phyloP scores from a whole-genome alignment of 192 early-diverging fungal species.

The Coemansia sp. region DNA sequence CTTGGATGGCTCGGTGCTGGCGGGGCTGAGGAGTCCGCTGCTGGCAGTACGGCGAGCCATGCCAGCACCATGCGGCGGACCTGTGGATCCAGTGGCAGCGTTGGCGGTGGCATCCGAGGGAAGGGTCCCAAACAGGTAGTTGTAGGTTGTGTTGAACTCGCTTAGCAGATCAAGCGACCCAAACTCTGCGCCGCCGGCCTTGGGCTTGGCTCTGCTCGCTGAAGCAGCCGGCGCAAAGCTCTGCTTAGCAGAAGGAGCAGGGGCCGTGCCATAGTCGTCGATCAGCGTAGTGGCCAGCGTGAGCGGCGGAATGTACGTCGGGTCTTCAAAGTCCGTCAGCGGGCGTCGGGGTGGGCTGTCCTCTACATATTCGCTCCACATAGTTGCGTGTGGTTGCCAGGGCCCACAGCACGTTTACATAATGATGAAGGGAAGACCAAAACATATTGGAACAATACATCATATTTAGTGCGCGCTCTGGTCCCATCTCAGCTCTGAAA shows the following conservation, averaged over 20 bases:
- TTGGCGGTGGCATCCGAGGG: conserved; percentile 9
- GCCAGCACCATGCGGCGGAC: too few species aligned
- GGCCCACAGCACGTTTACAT: too few species aligned
- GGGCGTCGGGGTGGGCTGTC: conserved; percentile 41
- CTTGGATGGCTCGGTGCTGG: conserved; percentile 12
- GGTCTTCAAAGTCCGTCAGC: conserved; percentile 40
- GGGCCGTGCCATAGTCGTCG: conserved; percentile 30
- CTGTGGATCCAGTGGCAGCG: too few species aligned
- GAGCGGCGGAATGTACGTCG: conserved; percentile 46
- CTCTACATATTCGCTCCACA: too few species aligned
- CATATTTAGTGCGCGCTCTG: not conserved
- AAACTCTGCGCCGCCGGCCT: not conserved
- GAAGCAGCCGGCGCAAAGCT: not conserved
- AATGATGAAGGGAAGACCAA: too few species aligned
- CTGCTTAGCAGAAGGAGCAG: not conserved
- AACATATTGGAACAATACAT: not conserved
- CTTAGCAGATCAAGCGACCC: conserved; percentile 18
- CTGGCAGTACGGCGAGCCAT: not conserved
- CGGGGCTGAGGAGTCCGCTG: conserved; percentile 25
- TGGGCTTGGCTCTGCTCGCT: not conserved
- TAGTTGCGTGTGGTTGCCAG: too few species aligned
- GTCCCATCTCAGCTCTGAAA: not conserved
- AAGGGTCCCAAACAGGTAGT: conserved; percentile 29
- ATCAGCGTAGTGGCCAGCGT: conserved; percentile 38
- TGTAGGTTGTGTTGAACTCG: conserved; percentile 43